These are phyloP conservation scores for Sporothrix variecibatus DNA, from an alignment of 2,329 filamentous ascomycete genomes.

Conservation along the genomic window DNA sequence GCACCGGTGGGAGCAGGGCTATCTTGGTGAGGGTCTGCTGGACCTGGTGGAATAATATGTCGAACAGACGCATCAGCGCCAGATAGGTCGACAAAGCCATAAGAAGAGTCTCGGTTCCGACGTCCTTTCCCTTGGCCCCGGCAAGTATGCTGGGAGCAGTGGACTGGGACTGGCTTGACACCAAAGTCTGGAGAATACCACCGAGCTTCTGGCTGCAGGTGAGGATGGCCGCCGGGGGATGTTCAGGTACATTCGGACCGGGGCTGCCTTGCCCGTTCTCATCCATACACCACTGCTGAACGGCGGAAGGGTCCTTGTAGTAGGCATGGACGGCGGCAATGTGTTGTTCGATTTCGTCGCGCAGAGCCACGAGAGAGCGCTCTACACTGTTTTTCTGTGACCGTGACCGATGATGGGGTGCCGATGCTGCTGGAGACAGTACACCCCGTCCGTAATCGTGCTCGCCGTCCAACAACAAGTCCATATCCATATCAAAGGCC, in stretches of 20 bases:
- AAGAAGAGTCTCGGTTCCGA: neutral
- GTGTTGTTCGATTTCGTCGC: conserved; percentile 3
- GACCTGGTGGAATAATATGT: conserved; percentile 3
- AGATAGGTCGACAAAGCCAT: conserved; percentile 3
- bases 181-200: neutral
- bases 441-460: neutral
- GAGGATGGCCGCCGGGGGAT: neutral
- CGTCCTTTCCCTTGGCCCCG: too few species aligned
- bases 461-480: neutral
- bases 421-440: neutral
- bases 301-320: neutral
- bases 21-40: neutral
- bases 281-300: neutral
- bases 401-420: neutral
- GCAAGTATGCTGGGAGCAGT: too few species aligned
- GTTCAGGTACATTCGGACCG: neutral
- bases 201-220: neutral
- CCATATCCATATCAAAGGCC: neutral
- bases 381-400: neutral
- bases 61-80: neutral
- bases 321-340: neutral
- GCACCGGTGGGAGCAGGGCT: neutral
- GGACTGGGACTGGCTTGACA: neutral
- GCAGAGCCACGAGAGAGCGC: neutral
- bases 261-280: neutral